Base-by-base conservation (phyloP, 306 rosid species). In the Glycine tomentella region DNA sequence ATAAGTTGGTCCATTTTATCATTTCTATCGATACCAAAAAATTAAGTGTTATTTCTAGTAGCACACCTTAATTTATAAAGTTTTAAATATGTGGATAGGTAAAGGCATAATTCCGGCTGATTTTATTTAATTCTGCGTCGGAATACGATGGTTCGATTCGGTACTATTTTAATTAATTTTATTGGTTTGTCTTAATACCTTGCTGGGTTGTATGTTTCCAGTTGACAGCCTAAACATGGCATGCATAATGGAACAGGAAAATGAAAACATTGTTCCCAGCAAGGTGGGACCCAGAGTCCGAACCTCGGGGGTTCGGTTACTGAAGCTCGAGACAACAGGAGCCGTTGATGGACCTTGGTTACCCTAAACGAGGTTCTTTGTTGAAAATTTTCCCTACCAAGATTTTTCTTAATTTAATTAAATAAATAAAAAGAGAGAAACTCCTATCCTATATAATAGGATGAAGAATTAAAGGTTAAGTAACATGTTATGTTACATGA, bases 331-430 rank as follows among this genome's bases (percentile, higher is more conserved):
- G 77, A 76, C 55, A 81, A 57, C 25, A 14, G 56, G 62, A 77
- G 80, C 74, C 74, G 68, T 85, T 76, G 80, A 85, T 76, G 75
- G 81, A 66, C 3, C 59, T 63, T 48, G 40, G 66, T 81, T 65
- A 49, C 77, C 85, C 75, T 6, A 16, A 85, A 81, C 88, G 55
- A 65, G 77, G 80, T 67, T 74, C 57, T 6, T 38, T 77, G 88
- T 72, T 77, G 8, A 85, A 66, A 81, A 67, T 64, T 77, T 77
- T 73, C 82, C 85, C 74, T 56, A 85, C 85, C 77, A 76, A 61
- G 80, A 69, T 53, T 72, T 67, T 79, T 58, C 11, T 5, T 8
- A 79, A 68, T 40, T 36, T 9, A 56, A 70, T 53, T 63, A 62
- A 61, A 70, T 15, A 65, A 4, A 59, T 16, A 57, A 46, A 53